Evolutionary conservation across 352 stramenopile species (phyloP), one percentile per base, ranked within the genome.

Genomic region (Phytophthora idaei): DNA sequence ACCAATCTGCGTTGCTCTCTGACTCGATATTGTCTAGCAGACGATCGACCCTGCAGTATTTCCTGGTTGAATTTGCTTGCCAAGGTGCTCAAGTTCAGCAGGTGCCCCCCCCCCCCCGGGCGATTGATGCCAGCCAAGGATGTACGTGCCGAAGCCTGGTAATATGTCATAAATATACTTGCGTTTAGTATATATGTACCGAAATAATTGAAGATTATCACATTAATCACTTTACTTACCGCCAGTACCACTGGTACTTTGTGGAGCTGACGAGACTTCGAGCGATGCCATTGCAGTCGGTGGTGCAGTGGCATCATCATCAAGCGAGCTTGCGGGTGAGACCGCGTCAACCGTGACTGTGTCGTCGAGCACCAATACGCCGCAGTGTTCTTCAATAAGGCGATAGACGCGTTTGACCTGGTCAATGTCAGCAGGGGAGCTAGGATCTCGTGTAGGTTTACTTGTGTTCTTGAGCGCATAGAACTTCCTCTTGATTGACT

Each of bases 401-500:
- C 39, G 39, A 45, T 45, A 45, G 5, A 54, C 14, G 47, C 28
- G 47, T 41, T 36, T 39, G 12, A 41, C 42, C 45, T 44, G 54
- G 21, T n/a, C 41, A 15, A 61, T 28, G 29, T 61, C 54, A 11
- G 29, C 29, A 1, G 54, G 54, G 10, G 9, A 42, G 8, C 0
- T 29, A 31, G 53, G 53, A 42, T 42, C 36, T 42, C 41, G 27
- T 60, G 41, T 52, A 12, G 41, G 37, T 37, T 60, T 51, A 28
- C 53, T 37, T 8, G 31, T 34, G 8, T 34, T 34, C 31, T 34
- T 39, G 7, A 39, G 34, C 3, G 34, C 34, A 8, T 44, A 17
- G 17, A 61, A 52, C 29, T 52, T 61, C 29, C 54, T 12, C 29
- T 52, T 61, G n/a, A 61, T 60, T 1, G 41, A 42, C 2, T 52